Conservation (phyloP, 176 grass and related monocot genomes). For the Juncus effusus region DNA sequence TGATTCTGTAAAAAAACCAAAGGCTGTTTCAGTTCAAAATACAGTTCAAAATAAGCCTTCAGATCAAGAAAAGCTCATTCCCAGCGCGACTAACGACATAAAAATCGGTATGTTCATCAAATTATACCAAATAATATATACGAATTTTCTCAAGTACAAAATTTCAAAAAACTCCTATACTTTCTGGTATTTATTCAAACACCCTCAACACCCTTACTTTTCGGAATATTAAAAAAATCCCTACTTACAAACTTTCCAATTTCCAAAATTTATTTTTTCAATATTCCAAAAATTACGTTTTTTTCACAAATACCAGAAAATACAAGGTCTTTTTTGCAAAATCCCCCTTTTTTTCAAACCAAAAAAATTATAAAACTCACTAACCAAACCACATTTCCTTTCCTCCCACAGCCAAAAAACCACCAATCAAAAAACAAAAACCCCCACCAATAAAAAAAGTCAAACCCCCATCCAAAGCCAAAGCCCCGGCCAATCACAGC, state of each 20-base stretch:
- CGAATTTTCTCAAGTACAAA: slow-evolving; percentile 21
- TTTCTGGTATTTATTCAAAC: no score
- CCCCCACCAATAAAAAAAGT: slow-evolving; percentile 40
- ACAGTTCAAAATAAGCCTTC: slow-evolving; percentile 12
- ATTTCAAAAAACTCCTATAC: background rate
- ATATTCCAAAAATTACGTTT: no score
- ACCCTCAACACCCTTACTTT: no score
- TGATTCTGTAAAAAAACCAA: slow-evolving; percentile 7
- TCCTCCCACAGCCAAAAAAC: slow-evolving; percentile 44
- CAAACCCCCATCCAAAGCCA: slow-evolving; percentile 29
- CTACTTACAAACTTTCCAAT: no score
- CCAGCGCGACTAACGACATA: background rate
- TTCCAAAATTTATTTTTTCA: no score
- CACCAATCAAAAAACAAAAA: slow-evolving; percentile 48
- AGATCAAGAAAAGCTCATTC: slow-evolving; percentile 12
- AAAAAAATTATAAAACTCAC: no score
- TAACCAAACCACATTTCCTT: background rate
- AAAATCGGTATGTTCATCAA: slow-evolving; percentile 18
- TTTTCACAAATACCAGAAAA: no score
- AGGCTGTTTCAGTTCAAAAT: slow-evolving; percentile 13
- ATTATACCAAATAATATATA: background rate
- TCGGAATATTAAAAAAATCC: no score
- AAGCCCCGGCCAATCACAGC: slow-evolving; percentile 32
- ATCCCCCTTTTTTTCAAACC: no score
- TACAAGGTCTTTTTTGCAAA: no score